Evolutionary conservation across 352 stramenopile genomes (phyloP).

Genomic region (Globisporangium echinulatum): DNA sequence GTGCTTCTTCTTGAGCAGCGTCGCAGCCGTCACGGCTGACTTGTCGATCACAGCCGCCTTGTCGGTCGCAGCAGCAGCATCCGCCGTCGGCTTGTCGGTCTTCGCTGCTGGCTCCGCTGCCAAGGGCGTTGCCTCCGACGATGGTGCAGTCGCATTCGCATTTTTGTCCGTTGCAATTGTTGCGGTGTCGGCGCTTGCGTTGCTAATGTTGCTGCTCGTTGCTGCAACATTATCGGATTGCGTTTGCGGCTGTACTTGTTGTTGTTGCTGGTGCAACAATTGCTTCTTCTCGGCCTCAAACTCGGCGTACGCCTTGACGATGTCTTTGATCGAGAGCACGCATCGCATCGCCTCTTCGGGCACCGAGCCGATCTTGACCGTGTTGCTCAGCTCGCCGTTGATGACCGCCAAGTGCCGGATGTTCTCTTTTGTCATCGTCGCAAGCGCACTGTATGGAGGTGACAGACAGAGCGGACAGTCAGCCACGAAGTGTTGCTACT

Average conservation of each 20-base stretch:
- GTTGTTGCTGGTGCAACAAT: neutral
- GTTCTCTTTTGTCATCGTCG: slow-evolving; percentile 86
- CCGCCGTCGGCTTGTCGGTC: too few relatives aligned
- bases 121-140: neutral
- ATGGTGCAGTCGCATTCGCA: too few relatives aligned
- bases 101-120: slow-evolving; percentile 11
- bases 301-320: slow-evolving; percentile 65
- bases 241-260: too few relatives aligned
- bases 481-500: neutral
- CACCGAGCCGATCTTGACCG: slow-evolving; percentile 66
- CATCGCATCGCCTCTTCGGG: slow-evolving; percentile 81
- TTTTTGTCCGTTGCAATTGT: slow-evolving; percentile 1
- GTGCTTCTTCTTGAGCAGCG: slow-evolving; percentile 79
- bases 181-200: neutral
- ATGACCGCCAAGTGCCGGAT: slow-evolving; percentile 81
- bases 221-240: neutral
- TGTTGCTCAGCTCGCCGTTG: slow-evolving; percentile 63
- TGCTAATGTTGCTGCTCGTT: neutral
- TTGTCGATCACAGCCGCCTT: neutral
- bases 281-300: slow-evolving; percentile 58
- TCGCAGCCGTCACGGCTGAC: slow-evolving; percentile 41
- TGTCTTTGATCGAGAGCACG: slow-evolving; percentile 83
- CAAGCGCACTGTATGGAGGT: slow-evolving; percentile 37
- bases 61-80: too few relatives aligned
- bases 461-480: neutral